phyloP scores from a whole-genome alignment of 1,284 basidiomycete species.

The Naganishia sp. region DNA sequence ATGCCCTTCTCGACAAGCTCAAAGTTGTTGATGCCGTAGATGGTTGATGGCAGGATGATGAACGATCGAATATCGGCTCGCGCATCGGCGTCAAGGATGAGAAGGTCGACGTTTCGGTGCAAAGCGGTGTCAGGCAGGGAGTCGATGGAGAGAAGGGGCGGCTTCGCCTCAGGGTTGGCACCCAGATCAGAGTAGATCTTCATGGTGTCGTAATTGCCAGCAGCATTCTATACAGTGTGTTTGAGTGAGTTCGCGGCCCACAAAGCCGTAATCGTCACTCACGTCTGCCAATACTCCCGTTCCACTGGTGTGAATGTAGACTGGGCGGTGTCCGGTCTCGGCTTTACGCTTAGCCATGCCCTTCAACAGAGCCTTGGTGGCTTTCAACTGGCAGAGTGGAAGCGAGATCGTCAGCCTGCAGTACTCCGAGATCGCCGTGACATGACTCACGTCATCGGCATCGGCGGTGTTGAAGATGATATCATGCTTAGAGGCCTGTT shows the following conservation, averaged over 20 bases:
- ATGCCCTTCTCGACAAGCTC: slow-evolving; percentile 45
- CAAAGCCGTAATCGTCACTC: slow-evolving; percentile 26
- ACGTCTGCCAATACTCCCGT: slow-evolving; percentile 50
- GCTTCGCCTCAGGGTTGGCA: slow-evolving; percentile 38
- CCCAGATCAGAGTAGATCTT: slow-evolving; percentile 46
- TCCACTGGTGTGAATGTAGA: slow-evolving; percentile 54
- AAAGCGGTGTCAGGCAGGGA: slow-evolving; percentile 38
- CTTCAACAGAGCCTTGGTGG: slow-evolving; percentile 46
- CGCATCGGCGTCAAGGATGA: slow-evolving; percentile 48
- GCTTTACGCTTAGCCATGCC: slow-evolving; percentile 48
- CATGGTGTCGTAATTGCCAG: slow-evolving; percentile 39
- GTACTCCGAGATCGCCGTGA: not conserved
- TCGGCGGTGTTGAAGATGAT: slow-evolving; percentile 50
- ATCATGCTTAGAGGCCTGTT: slow-evolving; percentile 45
- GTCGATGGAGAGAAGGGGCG: slow-evolving; percentile 47
- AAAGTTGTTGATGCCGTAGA: slow-evolving; percentile 50
- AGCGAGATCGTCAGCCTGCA: not conserved
- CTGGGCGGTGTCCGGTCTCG: slow-evolving; percentile 42
- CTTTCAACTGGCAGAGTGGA: slow-evolving; percentile 31
- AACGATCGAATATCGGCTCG: slow-evolving; percentile 47
- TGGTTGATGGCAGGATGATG: slow-evolving; percentile 53
- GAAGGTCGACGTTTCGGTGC: slow-evolving; percentile 47
- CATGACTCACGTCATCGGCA: slow-evolving; percentile 43
- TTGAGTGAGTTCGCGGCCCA: slow-evolving; percentile 28
- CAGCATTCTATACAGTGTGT: slow-evolving; percentile 37